Percentiles rank a stretch among this genome's conserved stretches.
phyloP scores from a whole-genome alignment of 805 yeast species.

The Metschnikowia noctiluminum region DNA sequence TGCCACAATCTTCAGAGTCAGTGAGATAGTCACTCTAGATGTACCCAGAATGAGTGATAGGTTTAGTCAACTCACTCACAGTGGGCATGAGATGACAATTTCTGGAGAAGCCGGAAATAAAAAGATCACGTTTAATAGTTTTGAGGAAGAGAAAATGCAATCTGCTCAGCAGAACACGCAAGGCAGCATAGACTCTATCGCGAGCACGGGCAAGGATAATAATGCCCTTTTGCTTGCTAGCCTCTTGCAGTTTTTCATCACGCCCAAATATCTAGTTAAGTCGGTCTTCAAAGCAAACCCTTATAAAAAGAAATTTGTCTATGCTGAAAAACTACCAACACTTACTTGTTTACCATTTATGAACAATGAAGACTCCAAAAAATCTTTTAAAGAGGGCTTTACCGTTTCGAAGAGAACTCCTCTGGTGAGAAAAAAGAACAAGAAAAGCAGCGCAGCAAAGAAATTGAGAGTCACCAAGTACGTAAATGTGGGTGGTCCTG shows the following conservation, averaged over 20 bases:
- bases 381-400: slow-evolving; percentile 60
- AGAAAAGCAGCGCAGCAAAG: slow-evolving; percentile 34
- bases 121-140: slow-evolving; percentile 31
- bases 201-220: slow-evolving; percentile 17
- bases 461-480: slow-evolving; percentile 60
- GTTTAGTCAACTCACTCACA: slow-evolving; percentile 12
- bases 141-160: slow-evolving; percentile 27
- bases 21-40: slow-evolving; percentile 72
- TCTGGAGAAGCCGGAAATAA: slow-evolving; percentile 25
- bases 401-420: slow-evolving; percentile 44
- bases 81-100: slow-evolving; percentile 13
- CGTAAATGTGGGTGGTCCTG: slow-evolving; percentile 69
- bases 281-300: slow-evolving; percentile 51
- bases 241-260: slow-evolving; percentile 73
- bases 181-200: not conserved
- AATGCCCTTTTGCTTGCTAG: slow-evolving; percentile 58
- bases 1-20: slow-evolving; percentile 64
- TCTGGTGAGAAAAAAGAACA: slow-evolving; percentile 38
- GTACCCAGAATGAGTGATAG: slow-evolving; percentile 30
- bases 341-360: slow-evolving; percentile 74
- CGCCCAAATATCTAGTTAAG: slow-evolving; percentile 77
- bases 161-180: slow-evolving; percentile 10
- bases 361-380: slow-evolving; percentile 40
- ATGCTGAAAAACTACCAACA: slow-evolving; percentile 69
- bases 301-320: slow-evolving; percentile 46